A percentile compares a stretch with the other conserved stretches of the same genome.
phyloP scores from a whole-genome alignment of 2,329 filamentous ascomycete genomes.

The Venturiaceae sp. region DNA sequence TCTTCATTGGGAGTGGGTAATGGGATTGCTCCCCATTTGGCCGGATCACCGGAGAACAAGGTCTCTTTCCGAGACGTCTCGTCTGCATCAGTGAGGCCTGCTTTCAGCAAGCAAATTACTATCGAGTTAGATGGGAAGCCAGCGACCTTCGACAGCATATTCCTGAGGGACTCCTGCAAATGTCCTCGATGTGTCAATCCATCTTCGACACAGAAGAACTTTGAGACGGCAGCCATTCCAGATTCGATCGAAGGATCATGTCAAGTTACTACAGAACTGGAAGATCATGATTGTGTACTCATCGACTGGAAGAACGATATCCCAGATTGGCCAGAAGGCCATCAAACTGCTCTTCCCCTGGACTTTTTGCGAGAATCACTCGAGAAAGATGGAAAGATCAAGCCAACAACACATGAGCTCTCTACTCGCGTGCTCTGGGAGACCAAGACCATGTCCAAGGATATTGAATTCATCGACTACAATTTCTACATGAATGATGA shows the following conservation, averaged over 20 bases:
- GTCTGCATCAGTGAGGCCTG: background rate
- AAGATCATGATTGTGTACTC: slow-evolving; percentile 21
- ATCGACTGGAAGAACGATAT: slow-evolving; percentile 55
- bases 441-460: slow-evolving; percentile 30
- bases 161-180: slow-evolving; percentile 48
- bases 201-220: slow-evolving; percentile 53
- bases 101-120: background rate
- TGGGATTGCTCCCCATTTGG: background rate
- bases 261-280: slow-evolving; percentile 23
- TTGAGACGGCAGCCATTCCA: slow-evolving; percentile 56
- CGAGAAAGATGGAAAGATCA: slow-evolving; percentile 4
- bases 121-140: slow-evolving; percentile 9
- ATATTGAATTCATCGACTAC: slow-evolving; percentile 56
- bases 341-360: slow-evolving; percentile 29
- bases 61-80: background rate
- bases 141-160: slow-evolving; percentile 15
- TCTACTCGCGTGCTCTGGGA: slow-evolving; percentile 35
- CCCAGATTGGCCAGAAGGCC: slow-evolving; percentile 28
- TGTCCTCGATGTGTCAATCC: slow-evolving; percentile 49
- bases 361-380: slow-evolving; percentile 13
- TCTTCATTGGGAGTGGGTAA: background rate
- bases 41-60: background rate
- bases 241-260: slow-evolving; percentile 17
- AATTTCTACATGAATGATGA: slow-evolving; percentile 58
- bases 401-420: background rate